A percentile compares a stretch with the other conserved stretches of the same genome.
phyloP scores from a whole-genome alignment of 2,329 filamentous ascomycete species.

The Cladophialophora yegresii region DNA sequence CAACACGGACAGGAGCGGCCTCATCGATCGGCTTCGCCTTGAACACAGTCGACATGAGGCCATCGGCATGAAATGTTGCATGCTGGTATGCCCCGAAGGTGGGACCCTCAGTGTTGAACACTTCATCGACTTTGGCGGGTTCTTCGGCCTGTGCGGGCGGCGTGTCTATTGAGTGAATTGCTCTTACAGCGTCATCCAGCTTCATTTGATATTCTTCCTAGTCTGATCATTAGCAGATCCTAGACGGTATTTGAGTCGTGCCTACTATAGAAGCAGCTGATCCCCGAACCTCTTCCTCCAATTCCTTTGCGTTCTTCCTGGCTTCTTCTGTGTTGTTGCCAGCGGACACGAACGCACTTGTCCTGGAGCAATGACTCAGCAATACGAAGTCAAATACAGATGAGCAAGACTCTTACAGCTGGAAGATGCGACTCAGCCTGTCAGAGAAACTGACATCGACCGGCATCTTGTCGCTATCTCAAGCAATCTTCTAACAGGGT shows the following conservation, averaged over 20 bases:
- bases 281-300: slow-evolving; percentile 67
- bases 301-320: slow-evolving; percentile 61
- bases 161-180: slow-evolving; percentile 39
- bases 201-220: slow-evolving; percentile 60
- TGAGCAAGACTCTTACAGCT: slow-evolving; percentile 53
- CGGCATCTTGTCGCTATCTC: slow-evolving; percentile 17
- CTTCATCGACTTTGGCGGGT: slow-evolving; percentile 30
- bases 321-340: slow-evolving; percentile 49
- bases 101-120: slow-evolving; percentile 41
- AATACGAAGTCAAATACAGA: slow-evolving; percentile 32
- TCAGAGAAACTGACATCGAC: slow-evolving; percentile 57
- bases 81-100: slow-evolving; percentile 59
- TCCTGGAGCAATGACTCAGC: slow-evolving; percentile 42
- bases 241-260: not conserved
- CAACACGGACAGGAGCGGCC: slow-evolving; percentile 46
- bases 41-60: slow-evolving; percentile 82
- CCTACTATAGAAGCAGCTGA: slow-evolving; percentile 60
- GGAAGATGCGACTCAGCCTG: slow-evolving; percentile 64
- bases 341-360: slow-evolving; percentile 50
- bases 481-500: not conserved
- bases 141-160: slow-evolving; percentile 35
- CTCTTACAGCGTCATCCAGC: slow-evolving; percentile 46
- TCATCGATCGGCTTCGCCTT: slow-evolving; percentile 54
- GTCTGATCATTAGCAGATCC: slow-evolving; percentile 33
- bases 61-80: slow-evolving; percentile 61